Conservation (phyloP, 2,329 filamentous ascomycete species). For the Akanthomyces uredinophilus region DNA sequence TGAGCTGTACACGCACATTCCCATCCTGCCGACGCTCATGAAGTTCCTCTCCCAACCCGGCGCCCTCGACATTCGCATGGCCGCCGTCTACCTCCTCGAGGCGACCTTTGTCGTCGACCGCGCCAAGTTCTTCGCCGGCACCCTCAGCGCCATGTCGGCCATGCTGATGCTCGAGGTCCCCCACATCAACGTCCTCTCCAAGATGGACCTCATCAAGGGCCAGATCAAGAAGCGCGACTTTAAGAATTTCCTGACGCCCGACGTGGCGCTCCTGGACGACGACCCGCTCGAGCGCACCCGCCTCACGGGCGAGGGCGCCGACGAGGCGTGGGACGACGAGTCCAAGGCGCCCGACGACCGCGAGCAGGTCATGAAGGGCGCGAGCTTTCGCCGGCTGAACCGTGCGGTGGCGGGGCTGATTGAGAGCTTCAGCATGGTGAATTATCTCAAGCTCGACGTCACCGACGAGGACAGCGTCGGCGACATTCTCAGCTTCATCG, state of each 20-base stretch:
- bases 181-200: constrained; percentile 92
- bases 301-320: constrained; percentile 25
- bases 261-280: constrained; percentile 75
- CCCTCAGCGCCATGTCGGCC: constrained; percentile 92
- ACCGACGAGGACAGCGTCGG: constrained; percentile 89
- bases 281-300: constrained; percentile 55
- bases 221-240: constrained; percentile 83
- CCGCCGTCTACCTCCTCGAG: constrained; percentile 90
- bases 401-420: constrained; percentile 85
- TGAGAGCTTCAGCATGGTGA: constrained; percentile 97
- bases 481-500: constrained; percentile 81
- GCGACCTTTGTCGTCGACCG: constrained; percentile 93
- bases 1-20: constrained; percentile 95
- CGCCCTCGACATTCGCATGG: constrained; percentile 82
- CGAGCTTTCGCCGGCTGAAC: constrained; percentile 78
- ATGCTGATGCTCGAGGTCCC: constrained; percentile 99
- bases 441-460: constrained; percentile 82
- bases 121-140: constrained; percentile 95
- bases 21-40: constrained; percentile 79
- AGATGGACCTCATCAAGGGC: constrained; percentile 95
- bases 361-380: constrained; percentile 70
- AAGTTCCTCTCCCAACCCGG: constrained; percentile 75
- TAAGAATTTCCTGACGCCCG: constrained; percentile 84
- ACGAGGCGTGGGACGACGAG: constrained; percentile 46
- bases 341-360: constrained; percentile 58